Percentiles rank a stretch among this genome's conserved stretches.
phyloP scores from a whole-genome alignment of 306 rosid genomes.

The Mimosa bimucronata region DNA sequence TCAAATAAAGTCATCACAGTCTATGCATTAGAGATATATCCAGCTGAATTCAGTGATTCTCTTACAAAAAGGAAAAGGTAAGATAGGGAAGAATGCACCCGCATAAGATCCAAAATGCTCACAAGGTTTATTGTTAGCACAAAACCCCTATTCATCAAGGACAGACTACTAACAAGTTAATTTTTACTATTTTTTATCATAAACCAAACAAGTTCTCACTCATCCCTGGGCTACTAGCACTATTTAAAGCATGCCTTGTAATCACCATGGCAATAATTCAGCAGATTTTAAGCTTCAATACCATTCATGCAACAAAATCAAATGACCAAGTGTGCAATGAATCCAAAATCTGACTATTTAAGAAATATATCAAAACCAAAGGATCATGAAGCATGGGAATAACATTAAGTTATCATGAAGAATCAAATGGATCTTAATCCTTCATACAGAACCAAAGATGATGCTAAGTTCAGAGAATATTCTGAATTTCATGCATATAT shows the following conservation, averaged over 20 bases:
- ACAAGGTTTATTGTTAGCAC: conserved; percentile 5
- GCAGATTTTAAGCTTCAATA: background rate
- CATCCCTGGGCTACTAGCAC: background rate
- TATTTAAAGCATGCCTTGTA: too few species aligned
- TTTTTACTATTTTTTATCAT: background rate
- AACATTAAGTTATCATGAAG: background rate
- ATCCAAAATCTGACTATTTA: background rate
- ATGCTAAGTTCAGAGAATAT: background rate
- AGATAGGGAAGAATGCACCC: background rate
- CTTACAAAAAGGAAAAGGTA: background rate
- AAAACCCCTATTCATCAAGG: background rate
- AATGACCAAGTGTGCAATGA: background rate
- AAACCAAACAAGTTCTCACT: background rate
- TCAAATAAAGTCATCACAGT: conserved; percentile 10
- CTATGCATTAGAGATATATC: background rate
- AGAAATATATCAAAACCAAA: background rate
- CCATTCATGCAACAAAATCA: background rate
- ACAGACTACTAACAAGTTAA: background rate
- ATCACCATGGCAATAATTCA: background rate
- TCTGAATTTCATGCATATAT: background rate
- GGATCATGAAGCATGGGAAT: background rate
- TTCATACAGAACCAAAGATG: background rate
- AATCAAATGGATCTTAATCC: background rate
- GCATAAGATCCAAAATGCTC: background rate
- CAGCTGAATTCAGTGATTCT: conserved; percentile 7